Evolutionary conservation across 805 yeast species (phyloP), one percentile per base, ranked within the genome.

Genomic region (Yarrowia osloensis): DNA sequence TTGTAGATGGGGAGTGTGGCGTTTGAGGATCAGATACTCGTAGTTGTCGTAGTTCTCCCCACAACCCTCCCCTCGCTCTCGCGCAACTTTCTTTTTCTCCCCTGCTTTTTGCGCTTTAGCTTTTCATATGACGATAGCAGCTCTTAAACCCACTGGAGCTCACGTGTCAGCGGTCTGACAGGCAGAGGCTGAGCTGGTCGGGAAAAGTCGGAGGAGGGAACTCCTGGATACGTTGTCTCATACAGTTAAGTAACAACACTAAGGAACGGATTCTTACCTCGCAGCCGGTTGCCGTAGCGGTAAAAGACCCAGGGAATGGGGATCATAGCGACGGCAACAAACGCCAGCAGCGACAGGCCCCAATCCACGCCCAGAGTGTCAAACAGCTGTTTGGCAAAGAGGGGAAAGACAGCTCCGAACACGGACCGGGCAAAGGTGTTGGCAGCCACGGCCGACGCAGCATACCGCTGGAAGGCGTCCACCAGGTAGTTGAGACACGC

Each of bases 401-500:
- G 80, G 67, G 97, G 97, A 81, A 92, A 88, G 26, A 87, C 90
- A 7, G 91, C 86, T 11, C 96, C 91, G 68, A 89, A 76, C 37
- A 88, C 71, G 74, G 90, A 91, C 78, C 97, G 84, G 67, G 88
- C 76, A 73, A 92, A 80, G 74, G 90, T 90, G 78, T 91, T 92
- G 12, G 97, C 97, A 37, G 97, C 97, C 68, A 91, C 77, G 1
- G 96, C 94, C 19, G 94, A 87, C 0, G 97, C 97, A 24, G 91
- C 85, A 70, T 81, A 83, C 52, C 80, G 75, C 39, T 85, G 79
- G 72, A 85, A 86, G 54, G 88, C 79, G 74, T 87, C 90, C 61
- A 87, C 84, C 68, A 87, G 77, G 71, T 87, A 87, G 74, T 84
- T 85, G 62, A 86, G 75, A 68, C 85, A 81, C 8, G 88, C 86